Conservation (phyloP, 176 grass and related monocot species). For the Alopecurus myosuroides region DNA sequence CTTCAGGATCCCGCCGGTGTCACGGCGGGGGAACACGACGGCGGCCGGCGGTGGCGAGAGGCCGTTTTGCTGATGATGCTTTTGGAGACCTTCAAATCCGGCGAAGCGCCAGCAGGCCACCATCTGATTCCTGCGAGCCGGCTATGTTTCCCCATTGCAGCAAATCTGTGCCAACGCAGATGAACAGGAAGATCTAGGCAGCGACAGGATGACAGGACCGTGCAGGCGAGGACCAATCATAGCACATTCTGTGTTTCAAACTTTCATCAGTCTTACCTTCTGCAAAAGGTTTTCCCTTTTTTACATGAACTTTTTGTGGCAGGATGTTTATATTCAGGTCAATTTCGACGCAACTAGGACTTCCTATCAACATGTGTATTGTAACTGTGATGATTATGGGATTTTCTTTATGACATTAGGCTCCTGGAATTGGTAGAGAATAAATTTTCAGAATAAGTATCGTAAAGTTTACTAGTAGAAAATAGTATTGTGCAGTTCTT, state of each 20-base stretch:
- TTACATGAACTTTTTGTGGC: neutral
- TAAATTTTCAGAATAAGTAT: no score
- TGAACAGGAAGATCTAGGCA: neutral
- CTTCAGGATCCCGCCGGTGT: neutral
- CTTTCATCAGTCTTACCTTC: neutral
- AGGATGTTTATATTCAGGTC: neutral
- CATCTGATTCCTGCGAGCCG: no score
- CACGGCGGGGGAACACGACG: slow-evolving; percentile 32
- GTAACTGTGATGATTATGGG: no score
- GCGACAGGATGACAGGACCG: neutral
- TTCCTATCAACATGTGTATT: no score
- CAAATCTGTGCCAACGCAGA: neutral
- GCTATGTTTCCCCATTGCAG: no score
- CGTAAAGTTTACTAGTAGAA: no score
- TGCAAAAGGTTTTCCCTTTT: neutral
- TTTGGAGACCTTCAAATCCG: neutral
- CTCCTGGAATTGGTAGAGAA: no score
- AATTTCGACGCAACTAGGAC: no score
- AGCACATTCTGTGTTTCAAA: neutral
- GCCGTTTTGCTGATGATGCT: neutral
- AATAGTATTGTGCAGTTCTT: no score
- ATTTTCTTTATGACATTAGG: no score
- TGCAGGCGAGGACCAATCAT: neutral
- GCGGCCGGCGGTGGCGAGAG: slow-evolving; percentile 11
- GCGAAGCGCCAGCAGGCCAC: neutral